These are phyloP conservation scores for Cucurbita moschata DNA, from an alignment of 306 rosid genomes.

Conservation along the genomic window DNA sequence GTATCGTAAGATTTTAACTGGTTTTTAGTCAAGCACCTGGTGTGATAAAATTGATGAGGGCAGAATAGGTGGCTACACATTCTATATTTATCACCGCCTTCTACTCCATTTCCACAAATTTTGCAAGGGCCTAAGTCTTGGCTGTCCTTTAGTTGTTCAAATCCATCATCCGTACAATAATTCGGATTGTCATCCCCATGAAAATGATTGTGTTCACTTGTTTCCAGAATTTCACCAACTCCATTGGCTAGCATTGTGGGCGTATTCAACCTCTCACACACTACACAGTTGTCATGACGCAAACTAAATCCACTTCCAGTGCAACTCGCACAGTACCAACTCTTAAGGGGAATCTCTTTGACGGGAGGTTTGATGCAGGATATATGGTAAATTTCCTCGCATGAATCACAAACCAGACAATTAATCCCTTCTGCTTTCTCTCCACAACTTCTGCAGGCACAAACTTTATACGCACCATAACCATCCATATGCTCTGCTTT, in stretches of 20 bases:
- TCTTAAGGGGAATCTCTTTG: conserved; percentile 61
- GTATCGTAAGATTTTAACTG: conserved; percentile 36
- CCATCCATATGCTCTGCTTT: conserved; percentile 47
- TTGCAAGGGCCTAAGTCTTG: conserved; percentile 23
- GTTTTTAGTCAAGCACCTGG: conserved; percentile 59
- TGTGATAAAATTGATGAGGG: conserved; percentile 43
- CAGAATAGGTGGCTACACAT: conserved; percentile 52
- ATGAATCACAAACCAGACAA: conserved; percentile 90
- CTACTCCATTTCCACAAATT: conserved; percentile 41
- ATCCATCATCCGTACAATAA: conserved; percentile 26
- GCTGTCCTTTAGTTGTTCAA: conserved; percentile 16
- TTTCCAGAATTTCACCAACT: conserved; percentile 25
- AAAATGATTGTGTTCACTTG: conserved; percentile 25
- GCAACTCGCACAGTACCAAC: conserved; percentile 78
- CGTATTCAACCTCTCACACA: conserved; percentile 56
- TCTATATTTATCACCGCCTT: conserved; percentile 22
- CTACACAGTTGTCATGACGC: conserved; percentile 57
- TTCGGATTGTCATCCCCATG: conserved; percentile 40
- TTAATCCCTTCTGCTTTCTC: conserved; percentile 50
- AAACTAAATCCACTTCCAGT: conserved; percentile 39
- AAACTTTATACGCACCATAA: conserved; percentile 19
- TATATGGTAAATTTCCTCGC: conserved; percentile 81
- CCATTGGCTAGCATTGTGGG: conserved; percentile 20
- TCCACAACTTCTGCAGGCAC: conserved; percentile 66
- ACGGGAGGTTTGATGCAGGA: conserved; percentile 81